Evolutionary conservation across 768 basidiomycete genomes (phyloP).

Genomic region (Tylopilus cervinicoccineus): DNA sequence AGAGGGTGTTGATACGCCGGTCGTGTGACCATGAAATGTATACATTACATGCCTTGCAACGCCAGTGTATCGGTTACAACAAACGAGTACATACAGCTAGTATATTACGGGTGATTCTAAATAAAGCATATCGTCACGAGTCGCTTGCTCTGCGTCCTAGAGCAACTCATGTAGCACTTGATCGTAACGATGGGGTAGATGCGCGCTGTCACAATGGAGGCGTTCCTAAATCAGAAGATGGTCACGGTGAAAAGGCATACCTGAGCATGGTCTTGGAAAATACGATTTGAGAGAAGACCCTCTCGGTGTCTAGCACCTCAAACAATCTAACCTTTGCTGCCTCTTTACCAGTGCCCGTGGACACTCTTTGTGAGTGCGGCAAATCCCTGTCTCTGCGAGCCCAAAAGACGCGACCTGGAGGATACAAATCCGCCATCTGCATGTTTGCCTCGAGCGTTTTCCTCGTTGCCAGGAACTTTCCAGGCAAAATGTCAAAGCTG

Average conservation of each 20-base stretch:
- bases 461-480: slow-evolving; percentile 71
- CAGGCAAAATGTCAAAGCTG: not conserved
- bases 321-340: slow-evolving; percentile 66
- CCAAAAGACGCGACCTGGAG: slow-evolving; percentile 78
- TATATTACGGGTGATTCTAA: slow-evolving; percentile 3
- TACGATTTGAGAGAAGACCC: slow-evolving; percentile 75
- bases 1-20: no score
- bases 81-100: slow-evolving; percentile 11
- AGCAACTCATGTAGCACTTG: slow-evolving; percentile 66
- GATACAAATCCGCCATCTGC: slow-evolving; percentile 67
- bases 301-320: slow-evolving; percentile 72
- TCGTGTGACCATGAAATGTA: not conserved
- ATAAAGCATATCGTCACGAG: slow-evolving; percentile 3
- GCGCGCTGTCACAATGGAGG: slow-evolving; percentile 44
- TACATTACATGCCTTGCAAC: not conserved
- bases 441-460: slow-evolving; percentile 87
- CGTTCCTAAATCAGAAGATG: not conserved
- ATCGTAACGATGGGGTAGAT: slow-evolving; percentile 81
- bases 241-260: slow-evolving; percentile 35
- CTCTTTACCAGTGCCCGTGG: slow-evolving; percentile 15
- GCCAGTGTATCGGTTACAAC: slow-evolving; percentile 16
- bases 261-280: slow-evolving; percentile 83
- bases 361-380: slow-evolving; percentile 41
- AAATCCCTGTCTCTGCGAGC: slow-evolving; percentile 71
- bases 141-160: slow-evolving; percentile 25